Evolutionary conservation across 75 land plant genomes (phyloP), one percentile per base, ranked within the genome.

Genomic region (Pinus albicaulis): DNA sequence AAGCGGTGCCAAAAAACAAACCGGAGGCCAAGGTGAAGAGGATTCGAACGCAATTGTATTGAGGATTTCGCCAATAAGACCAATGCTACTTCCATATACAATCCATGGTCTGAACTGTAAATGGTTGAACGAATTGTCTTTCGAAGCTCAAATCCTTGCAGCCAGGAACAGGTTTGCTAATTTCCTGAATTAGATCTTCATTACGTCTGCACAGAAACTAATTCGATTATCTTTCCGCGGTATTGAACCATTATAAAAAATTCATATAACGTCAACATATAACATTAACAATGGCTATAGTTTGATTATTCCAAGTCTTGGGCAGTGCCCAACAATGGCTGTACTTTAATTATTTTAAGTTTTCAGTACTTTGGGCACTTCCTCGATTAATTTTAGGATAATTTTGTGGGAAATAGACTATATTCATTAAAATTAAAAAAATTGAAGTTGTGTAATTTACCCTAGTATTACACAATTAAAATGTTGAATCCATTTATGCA

Each of bases 11-110:
- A 61, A 90, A 82, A 59, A 90, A 10, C 69, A 90, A 41, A 14
- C 87, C 89, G 11, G 76, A 69, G 19, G 79, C 53, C 1, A 23
- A 76, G 55, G 89, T 84, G 77, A 90, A 84, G 48, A 87, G 61
- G 36, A 89, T 48, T 53, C 92, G 78, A 20, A 86, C 81, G 19
- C 81, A 87, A 11, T 81, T 85, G 69, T 92, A 89, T 31, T 76
- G 59, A 3, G 94, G 87, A 73, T 89, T 92, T 1, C 91, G 76
- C 94, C 94, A 92, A 76, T 92, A 89, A 0, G 91, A 89, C 74
- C 59, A 38, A 55, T 84, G 81, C 55, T 85, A 89, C 73, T 92
- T 92, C 94, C 92, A 92, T 3, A 83, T 55, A 55, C 88, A 87
- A 17, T 91, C 94, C 63, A 73, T 4, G 41, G 79, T 85, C 79